Evolutionary conservation across 768 basidiomycete species (phyloP), one percentile per base, ranked within the genome.

Genomic region (Mycena vitilis): DNA sequence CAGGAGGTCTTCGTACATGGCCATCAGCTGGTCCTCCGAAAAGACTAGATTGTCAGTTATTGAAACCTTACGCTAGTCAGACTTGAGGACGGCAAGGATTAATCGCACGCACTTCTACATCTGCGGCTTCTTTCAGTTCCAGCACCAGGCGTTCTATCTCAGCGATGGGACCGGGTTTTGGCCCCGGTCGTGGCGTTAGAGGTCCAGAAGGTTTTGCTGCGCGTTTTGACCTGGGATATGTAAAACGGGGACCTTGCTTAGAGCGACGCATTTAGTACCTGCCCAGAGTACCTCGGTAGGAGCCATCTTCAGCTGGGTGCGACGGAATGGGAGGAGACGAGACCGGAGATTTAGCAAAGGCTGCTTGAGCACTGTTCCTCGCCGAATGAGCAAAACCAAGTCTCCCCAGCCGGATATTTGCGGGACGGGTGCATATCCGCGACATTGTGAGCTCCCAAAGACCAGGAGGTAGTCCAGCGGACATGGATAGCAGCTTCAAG

Each of bases 1-100:
- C 25, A 86, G 79, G 22, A 86, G 73, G 63, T 86, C 83, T 63
- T 84, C 80, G 66, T 87, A 87, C 51, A 87, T 68, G 1, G 74
- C 61, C 51, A 82, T 48, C 5, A 87, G 73, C 12, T 84, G 83
- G 22, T 81, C 79, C 69, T 87, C 86, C 2, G 81, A 79, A 66
- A 82, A 87, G 4, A 75, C 69, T 11, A 79, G 76, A 2, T 77
- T 66, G 30, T 81, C 81, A 8, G 77, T 59, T 37, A 76, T 74
- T 15, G 76, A 66, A 62, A 76, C 75, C 84, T 85, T 57, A 42
- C 25, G 23, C 22, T 25, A 18, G 36, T 66, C 55, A 45, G 56
- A 53, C n/a, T 36, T 23, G 23, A 23, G 56, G 16, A 30, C 47
- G 49, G 5, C 23, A 4, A 12, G n/a, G 30, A 42, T 4, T 51